phyloP scores from a whole-genome alignment of 2,329 filamentous ascomycete species.

The Clarireedia sp. region DNA sequence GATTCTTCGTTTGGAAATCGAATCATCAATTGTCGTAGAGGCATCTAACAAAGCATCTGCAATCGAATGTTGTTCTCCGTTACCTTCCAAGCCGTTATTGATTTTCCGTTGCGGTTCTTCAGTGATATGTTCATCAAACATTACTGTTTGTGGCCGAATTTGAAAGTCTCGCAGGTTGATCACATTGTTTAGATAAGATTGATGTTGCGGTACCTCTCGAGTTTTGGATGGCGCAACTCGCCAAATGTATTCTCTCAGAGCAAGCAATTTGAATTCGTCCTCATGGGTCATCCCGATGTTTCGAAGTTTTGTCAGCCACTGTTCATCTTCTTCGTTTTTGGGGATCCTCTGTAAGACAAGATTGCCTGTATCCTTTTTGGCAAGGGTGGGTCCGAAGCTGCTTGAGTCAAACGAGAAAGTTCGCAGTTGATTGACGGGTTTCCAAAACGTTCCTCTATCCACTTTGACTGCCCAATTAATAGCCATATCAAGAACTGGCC shows the following conservation, averaged over 20 bases:
- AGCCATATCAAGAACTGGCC: slow-evolving; percentile 76
- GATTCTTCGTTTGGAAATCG: slow-evolving; percentile 45
- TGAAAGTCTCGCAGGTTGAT: slow-evolving; percentile 67
- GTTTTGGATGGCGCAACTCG: slow-evolving; percentile 64
- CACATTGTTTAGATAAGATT: slow-evolving; percentile 55
- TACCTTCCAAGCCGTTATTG: slow-evolving; percentile 30
- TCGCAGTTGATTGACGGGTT: slow-evolving; percentile 59
- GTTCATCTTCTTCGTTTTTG: slow-evolving; percentile 87
- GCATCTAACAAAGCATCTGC: slow-evolving; percentile 87
- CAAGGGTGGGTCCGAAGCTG: slow-evolving; percentile 43
- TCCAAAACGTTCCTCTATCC: slow-evolving; percentile 84
- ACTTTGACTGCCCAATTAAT: slow-evolving; percentile 76
- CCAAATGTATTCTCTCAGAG: slow-evolving; percentile 86
- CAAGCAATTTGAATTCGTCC: slow-evolving; percentile 84
- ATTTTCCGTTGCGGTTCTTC: slow-evolving; percentile 32
- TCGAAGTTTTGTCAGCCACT: slow-evolving; percentile 79
- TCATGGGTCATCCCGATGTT: slow-evolving; percentile 75
- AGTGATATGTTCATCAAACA: slow-evolving; percentile 72
- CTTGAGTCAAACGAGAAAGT: slow-evolving; percentile 59
- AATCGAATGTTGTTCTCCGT: slow-evolving; percentile 57
- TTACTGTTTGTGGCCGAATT: slow-evolving; percentile 78
- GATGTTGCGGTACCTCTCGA: slow-evolving; percentile 17
- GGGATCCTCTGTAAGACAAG: slow-evolving; percentile 54
- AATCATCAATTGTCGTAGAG: slow-evolving; percentile 75
- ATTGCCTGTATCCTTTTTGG: slow-evolving; percentile 47